Evolutionary conservation across 805 yeast species (phyloP), one percentile per base, ranked within the genome.

Genomic region (Komagataella populi): DNA sequence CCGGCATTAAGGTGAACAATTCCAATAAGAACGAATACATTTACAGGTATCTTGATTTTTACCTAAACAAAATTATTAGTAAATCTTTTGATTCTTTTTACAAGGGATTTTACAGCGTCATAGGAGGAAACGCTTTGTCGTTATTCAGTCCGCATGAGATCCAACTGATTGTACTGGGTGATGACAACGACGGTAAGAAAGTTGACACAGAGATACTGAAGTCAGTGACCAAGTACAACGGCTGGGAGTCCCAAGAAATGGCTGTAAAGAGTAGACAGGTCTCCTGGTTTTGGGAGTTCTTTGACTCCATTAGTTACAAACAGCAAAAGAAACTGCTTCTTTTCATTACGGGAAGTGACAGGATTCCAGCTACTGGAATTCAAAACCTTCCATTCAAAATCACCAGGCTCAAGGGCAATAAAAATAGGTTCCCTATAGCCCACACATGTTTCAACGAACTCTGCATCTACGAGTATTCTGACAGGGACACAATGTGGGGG

Each of bases 381-480:
- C 82, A 85, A 30, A 83, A 84, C 50, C 68, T 91, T 69, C 72
- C 73, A 47, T 83, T 93, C 59, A 82, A 82, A 54, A 77, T 91
- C n/a, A 77, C 83, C 14, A 75, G 76, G 51, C 59, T 69, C 10
- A 69, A 65, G 6, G 58, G 55, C 1, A 72, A 70, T 36, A 63
- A 69, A 17, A 70, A 75, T 1, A 69, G 83, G 48, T 66, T 90
- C 16, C 98, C 98, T 0, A 69, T 84, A 14, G 88, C 97, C 0
- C 98, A 91, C 62, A 93, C 98, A 0, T 91, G 99, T 59, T 91
- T 93, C 70, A 93, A 91, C 62, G 96, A 91, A 68, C 63, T 91
- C 22, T 84, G 91, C 51, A 57, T 93, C 5, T 84, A 80, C 64
- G 80, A 80, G 44, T 91, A 91, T 63, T 57, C 66, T 12, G 61